Evolutionary conservation across 2,329 filamentous ascomycete species (phyloP).

Genomic region (Aspergillus luchuensis): DNA sequence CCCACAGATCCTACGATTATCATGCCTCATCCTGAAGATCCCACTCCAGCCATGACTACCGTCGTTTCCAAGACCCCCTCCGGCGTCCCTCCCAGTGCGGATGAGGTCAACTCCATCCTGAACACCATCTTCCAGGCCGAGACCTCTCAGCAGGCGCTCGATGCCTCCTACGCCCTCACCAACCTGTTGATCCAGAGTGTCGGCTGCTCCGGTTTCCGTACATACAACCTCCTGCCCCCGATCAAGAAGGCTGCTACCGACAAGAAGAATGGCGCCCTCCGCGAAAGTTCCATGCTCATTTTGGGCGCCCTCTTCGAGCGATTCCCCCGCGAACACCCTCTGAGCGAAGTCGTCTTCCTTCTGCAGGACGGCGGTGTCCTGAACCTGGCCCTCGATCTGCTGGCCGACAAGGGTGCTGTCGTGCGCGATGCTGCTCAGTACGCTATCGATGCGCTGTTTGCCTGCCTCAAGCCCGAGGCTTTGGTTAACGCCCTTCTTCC

Average conservation of each 20-base stretch:
- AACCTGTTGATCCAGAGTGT: conserved; percentile 66
- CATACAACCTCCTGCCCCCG: conserved; percentile 64
- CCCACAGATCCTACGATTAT: not conserved
- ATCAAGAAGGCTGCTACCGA: conserved; percentile 79
- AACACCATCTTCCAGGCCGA: conserved; percentile 69
- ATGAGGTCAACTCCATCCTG: conserved; percentile 67
- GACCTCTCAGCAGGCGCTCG: conserved; percentile 69
- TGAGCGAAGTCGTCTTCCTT: conserved; percentile 79
- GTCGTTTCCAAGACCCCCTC: conserved; percentile 52
- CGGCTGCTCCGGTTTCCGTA: conserved; percentile 63
- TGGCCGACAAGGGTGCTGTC: conserved; percentile 86
- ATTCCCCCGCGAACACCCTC: conserved; percentile 73
- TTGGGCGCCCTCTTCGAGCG: conserved; percentile 91
- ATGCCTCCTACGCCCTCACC: conserved; percentile 66
- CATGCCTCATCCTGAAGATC: conserved; percentile 52
- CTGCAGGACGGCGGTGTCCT: conserved; percentile 78
- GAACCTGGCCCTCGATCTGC: conserved; percentile 72
- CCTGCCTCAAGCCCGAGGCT: conserved; percentile 75
- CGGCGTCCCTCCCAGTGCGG: conserved; percentile 59
- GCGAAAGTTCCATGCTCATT: conserved; percentile 93
- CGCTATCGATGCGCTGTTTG: conserved; percentile 85
- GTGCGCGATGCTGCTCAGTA: conserved; percentile 93
- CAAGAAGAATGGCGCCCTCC: conserved; percentile 85
- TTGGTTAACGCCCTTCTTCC: conserved; percentile 82
- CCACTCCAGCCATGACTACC: conserved; percentile 46